Percentiles rank a stretch among this genome's conserved stretches.
Evolutionary conservation across 1,284 basidiomycete species (phyloP).

Genomic region (Xerocomus amazonicus): DNA sequence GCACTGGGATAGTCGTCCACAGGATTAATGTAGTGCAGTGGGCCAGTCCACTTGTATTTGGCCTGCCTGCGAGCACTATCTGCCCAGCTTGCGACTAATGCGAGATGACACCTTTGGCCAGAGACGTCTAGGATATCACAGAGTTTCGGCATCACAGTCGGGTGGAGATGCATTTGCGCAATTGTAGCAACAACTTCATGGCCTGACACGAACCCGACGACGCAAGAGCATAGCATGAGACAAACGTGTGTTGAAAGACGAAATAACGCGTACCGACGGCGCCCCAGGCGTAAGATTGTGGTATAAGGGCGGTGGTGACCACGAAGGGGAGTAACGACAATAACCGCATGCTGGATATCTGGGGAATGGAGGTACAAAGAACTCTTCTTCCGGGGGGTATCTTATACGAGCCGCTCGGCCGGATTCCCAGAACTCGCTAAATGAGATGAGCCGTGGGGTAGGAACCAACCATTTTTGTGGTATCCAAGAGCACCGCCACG

Average conservation of each 20-base stretch:
- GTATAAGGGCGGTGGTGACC: constrained; percentile 17
- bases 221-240: neutral
- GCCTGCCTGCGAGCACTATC: constrained; percentile 57
- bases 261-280: constrained; percentile 36
- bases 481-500: neutral
- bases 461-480: neutral
- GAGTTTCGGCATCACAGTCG: constrained; percentile 63
- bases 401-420: neutral
- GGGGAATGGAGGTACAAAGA: neutral
- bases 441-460: constrained; percentile 1
- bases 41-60: constrained; percentile 63
- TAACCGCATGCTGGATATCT: constrained; percentile 24
- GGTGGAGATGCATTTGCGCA: constrained; percentile 86
- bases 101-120: constrained; percentile 58
- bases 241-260: neutral
- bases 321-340: constrained; percentile 15
- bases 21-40: constrained; percentile 75
- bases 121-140: constrained; percentile 61
- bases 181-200: constrained; percentile 93
- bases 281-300: constrained; percentile 40
- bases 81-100: constrained; percentile 85
- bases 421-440: constrained; percentile 10
- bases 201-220: constrained; percentile 40
- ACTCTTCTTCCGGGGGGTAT: neutral
- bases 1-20: constrained; percentile 73